Evolutionary conservation across 352 stramenopile species (phyloP).

Genomic region (Aphanomyces cochlioides): DNA sequence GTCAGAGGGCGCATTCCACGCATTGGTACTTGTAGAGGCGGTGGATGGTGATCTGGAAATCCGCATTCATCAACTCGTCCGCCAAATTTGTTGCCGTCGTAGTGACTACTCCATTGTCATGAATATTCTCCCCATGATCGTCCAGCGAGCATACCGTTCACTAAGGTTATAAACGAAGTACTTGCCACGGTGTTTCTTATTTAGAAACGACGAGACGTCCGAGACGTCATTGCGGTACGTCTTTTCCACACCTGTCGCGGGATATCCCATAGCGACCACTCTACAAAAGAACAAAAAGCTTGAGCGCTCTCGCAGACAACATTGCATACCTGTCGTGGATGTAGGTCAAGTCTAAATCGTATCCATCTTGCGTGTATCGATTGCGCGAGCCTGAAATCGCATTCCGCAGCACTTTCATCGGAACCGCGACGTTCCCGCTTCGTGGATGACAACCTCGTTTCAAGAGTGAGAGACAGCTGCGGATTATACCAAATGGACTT

Average conservation of each 20-base stretch:
- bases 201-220: constrained; percentile 56
- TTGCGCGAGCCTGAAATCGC: constrained; percentile 75
- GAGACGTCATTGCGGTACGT: constrained; percentile 84
- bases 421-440: background rate
- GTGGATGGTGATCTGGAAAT: constrained; percentile 78
- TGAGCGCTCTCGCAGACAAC: too few relatives aligned
- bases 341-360: constrained; percentile 82
- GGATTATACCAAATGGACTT: background rate
- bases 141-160: constrained; percentile 43
- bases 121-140: background rate
- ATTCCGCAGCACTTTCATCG: constrained; percentile 76
- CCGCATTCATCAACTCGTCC: constrained; percentile 66
- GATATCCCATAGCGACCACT: constrained; percentile 81
- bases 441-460: too few relatives aligned
- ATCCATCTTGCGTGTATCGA: constrained; percentile 79
- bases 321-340: constrained; percentile 38
- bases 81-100: constrained; percentile 76
- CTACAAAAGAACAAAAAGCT: constrained; percentile 36
- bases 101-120: constrained; percentile 34
- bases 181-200: constrained; percentile 54
- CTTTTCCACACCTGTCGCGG: constrained; percentile 75
- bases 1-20: background rate
- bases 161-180: constrained; percentile 84
- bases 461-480: background rate
- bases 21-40: constrained; percentile 42